Percentiles rank a stretch among this genome's conserved stretches.
These are phyloP conservation scores for Sporothrix schenckii DNA, from an alignment of 2,329 filamentous ascomycete genomes.

Conservation along the genomic window DNA sequence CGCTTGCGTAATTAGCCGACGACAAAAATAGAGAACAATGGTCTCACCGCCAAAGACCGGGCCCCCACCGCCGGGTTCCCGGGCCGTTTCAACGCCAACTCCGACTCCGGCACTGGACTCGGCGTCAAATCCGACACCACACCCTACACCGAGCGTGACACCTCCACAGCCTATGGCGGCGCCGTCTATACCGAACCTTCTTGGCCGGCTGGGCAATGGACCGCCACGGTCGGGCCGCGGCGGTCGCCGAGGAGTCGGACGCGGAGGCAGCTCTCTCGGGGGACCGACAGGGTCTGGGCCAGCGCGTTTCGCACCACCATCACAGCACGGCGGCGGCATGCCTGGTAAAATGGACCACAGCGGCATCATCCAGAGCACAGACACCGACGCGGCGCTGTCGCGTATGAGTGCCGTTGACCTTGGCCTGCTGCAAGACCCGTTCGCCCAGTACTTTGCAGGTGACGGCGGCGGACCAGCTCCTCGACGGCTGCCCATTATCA, in stretches of 20 bases:
- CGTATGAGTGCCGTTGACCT: conserved; percentile 83
- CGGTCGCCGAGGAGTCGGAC: conserved; percentile 44
- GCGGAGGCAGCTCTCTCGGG: neutral
- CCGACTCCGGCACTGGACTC: neutral
- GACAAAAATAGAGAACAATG: conserved; percentile 11
- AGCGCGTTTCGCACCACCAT: neutral
- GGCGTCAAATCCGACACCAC: neutral
- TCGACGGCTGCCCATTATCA: conserved; percentile 85
- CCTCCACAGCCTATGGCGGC: conserved; percentile 60
- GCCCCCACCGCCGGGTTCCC: neutral
- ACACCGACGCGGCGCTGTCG: conserved; percentile 87
- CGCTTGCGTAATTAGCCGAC: neutral
- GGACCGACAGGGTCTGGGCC: neutral
- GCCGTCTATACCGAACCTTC: conserved; percentile 77
- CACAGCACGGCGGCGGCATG: conserved; percentile 43
- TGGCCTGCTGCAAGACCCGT: conserved; percentile 83
- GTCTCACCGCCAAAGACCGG: conserved; percentile 7
- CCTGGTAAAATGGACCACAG: conserved; percentile 60
- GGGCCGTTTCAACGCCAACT: neutral
- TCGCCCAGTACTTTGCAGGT: conserved; percentile 69
- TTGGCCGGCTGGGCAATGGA: conserved; percentile 53
- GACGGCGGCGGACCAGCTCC: conserved; percentile 51
- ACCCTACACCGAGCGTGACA: neutral
- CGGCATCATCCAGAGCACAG: conserved; percentile 80
- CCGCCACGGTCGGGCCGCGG: conserved; percentile 34